phyloP scores from a whole-genome alignment of 345 rosid species.

The Eucalyptus tenuipes region DNA sequence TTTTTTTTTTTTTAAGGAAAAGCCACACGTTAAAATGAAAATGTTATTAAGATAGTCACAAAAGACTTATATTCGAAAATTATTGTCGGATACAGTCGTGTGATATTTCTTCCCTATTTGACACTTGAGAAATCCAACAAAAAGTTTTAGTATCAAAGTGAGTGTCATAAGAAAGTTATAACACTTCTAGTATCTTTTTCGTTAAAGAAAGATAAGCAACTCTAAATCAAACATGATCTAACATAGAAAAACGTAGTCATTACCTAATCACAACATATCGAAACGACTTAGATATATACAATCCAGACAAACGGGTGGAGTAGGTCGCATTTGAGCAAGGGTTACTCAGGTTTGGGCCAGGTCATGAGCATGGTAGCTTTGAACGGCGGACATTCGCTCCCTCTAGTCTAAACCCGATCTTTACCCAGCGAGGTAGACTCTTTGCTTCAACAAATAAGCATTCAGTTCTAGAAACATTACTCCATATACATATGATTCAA shows the following conservation, averaged over 20 bases:
- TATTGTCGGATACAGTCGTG: not conserved
- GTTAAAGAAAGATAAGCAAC: not conserved
- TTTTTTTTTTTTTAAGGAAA: not conserved
- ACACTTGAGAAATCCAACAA: not conserved
- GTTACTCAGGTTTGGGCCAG: not conserved
- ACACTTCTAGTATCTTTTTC: not conserved
- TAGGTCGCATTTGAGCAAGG: not conserved
- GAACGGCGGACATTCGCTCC: not conserved
- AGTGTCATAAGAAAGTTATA: fast-evolving
- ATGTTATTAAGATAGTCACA: not conserved
- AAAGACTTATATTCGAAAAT: not conserved
- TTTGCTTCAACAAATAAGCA: not conserved
- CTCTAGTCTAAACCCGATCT: not conserved
- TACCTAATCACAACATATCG: not conserved
- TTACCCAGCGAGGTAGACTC: not conserved
- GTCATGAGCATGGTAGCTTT: not conserved
- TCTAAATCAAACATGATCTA: not conserved
- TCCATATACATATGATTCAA: not conserved
- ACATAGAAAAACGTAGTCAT: not conserved
- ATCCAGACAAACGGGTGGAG: not conserved
- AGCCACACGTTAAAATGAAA: not conserved
- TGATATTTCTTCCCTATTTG: not conserved
- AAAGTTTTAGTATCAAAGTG: not conserved
- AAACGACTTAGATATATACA: not conserved
- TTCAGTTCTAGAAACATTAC: not conserved